Evolutionary conservation across 106 monocot genomes (phyloP).

Genomic region (Allium sativum): DNA sequence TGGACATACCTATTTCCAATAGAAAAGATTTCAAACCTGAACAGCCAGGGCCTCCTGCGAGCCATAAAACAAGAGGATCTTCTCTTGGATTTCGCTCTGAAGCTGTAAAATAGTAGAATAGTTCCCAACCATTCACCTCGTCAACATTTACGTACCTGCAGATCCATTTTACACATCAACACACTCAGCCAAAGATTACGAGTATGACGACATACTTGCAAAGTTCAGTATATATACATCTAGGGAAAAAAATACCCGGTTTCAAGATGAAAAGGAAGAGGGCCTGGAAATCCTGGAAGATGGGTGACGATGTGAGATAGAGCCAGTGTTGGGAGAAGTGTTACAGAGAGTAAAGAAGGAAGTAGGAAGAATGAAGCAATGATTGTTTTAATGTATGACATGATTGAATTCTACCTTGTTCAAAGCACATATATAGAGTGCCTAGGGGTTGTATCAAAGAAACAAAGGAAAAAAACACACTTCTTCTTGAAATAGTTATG

Average conservation of each 20-base stretch:
- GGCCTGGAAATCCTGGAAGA: conserved; percentile 48
- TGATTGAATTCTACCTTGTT: no score
- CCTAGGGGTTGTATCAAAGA: no score
- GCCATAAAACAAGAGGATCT: conserved; percentile 56
- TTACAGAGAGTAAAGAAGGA: background rate
- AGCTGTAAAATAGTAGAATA: conserved; percentile 62
- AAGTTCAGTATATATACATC: no score
- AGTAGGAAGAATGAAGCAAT: background rate
- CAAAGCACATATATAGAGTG: no score
- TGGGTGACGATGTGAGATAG: conserved; percentile 3
- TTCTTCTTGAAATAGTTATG: no score
- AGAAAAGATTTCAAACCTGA: conserved; percentile 23
- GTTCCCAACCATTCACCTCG: conserved; percentile 15
- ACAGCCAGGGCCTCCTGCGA: conserved; percentile 57
- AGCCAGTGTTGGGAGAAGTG: background rate
- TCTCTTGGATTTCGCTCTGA: conserved; percentile 50
- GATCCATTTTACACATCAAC: background rate
- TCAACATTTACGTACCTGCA: conserved; percentile 50
- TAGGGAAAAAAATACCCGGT: conserved; percentile 36
- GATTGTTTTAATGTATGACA: background rate
- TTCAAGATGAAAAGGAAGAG: conserved; percentile 37
- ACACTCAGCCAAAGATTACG: background rate
- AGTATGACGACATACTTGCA: no score
- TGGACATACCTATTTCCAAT: conserved; percentile 36
- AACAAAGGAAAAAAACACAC: no score